Conservation (phyloP, 495 filamentous ascomycete genomes). For the Penicillium alfredii region DNA sequence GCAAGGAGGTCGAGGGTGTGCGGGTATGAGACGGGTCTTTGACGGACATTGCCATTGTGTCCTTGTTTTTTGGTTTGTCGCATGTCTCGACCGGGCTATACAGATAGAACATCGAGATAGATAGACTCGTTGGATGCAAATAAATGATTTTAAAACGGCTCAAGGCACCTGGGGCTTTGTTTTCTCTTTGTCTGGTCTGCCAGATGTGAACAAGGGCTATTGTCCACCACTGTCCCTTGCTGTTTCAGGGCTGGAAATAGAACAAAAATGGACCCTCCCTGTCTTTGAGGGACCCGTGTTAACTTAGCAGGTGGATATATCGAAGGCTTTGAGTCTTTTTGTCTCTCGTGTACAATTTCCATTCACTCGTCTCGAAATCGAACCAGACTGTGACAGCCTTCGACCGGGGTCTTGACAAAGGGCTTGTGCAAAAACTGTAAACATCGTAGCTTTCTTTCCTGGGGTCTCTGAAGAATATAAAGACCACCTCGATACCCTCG, state of each 20-base stretch:
- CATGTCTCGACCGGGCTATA: neutral
- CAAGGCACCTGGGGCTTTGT: too few relatives aligned
- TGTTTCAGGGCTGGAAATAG: too few relatives aligned
- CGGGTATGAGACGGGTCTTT: constrained; percentile 15
- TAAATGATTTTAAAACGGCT: neutral
- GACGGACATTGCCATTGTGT: constrained; percentile 14
- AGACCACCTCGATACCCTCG: too few relatives aligned
- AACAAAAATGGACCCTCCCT: too few relatives aligned
- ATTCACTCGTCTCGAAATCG: neutral
- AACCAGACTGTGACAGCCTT: neutral
- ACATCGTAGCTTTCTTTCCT: too few relatives aligned
- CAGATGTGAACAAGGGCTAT: too few relatives aligned
- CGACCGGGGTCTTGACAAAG: neutral
- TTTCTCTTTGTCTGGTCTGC: neutral
- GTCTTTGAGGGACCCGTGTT: too few relatives aligned
- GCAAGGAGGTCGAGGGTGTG: constrained; percentile 31
- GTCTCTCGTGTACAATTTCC: neutral
- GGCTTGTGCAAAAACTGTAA: too few relatives aligned
- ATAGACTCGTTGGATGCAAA: constrained; percentile 16
- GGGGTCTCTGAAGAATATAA: too few relatives aligned
- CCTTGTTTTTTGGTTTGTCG: constrained; percentile 1
- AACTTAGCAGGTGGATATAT: too few relatives aligned
- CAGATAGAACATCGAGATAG: constrained; percentile 15
- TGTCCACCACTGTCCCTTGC: too few relatives aligned
- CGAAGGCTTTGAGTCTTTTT: too few relatives aligned